These are phyloP conservation scores for Hypocreales sp. DNA, from an alignment of 2,329 filamentous ascomycete species.

Conservation along the genomic window DNA sequence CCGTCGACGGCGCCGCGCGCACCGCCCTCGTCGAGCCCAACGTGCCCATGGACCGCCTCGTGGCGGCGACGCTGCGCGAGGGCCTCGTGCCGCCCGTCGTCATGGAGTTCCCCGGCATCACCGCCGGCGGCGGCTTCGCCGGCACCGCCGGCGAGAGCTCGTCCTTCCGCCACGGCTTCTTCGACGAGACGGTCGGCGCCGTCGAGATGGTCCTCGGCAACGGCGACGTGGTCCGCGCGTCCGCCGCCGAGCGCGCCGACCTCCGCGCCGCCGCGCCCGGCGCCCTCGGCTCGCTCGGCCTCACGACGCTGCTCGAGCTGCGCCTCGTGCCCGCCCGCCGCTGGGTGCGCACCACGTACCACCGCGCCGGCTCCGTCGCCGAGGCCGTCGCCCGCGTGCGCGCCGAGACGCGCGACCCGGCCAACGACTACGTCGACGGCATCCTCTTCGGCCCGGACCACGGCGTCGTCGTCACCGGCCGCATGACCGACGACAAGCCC, in stretches of 20 bases:
- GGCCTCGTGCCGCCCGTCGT: conserved; percentile 56
- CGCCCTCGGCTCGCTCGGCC: conserved; percentile 51
- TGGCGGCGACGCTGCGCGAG: conserved; percentile 47
- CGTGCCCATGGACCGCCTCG: conserved; percentile 57
- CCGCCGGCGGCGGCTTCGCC: conserved; percentile 54
- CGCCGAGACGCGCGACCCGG: conserved; percentile 24
- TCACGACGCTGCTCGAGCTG: conserved; percentile 52
- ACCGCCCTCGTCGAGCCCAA: conserved; percentile 61
- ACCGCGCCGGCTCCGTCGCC: conserved; percentile 30
- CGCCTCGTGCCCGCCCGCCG: conserved; percentile 41
- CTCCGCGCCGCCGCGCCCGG: conserved; percentile 52
- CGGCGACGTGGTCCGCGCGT: conserved; percentile 44
- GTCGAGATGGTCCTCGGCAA: conserved; percentile 57
- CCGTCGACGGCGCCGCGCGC: conserved; percentile 36
- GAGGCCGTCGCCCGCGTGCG: conserved; percentile 32
- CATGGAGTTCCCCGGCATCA: conserved; percentile 66
- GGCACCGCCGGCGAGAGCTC: conserved; percentile 58
- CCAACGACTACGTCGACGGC: conserved; percentile 58
- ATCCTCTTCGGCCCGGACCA: conserved; percentile 48
- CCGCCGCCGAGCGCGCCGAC: conserved; percentile 26
- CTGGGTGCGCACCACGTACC: conserved; percentile 49
- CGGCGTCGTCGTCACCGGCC: conserved; percentile 52
- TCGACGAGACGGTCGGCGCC: conserved; percentile 45
- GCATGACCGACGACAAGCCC: conserved; percentile 38
- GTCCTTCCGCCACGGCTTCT: conserved; percentile 56